A percentile compares a stretch with the other conserved stretches of the same genome.
Evolutionary conservation across 495 filamentous ascomycete species (phyloP).

Genomic region (Hapsidospora chrysogenum): DNA sequence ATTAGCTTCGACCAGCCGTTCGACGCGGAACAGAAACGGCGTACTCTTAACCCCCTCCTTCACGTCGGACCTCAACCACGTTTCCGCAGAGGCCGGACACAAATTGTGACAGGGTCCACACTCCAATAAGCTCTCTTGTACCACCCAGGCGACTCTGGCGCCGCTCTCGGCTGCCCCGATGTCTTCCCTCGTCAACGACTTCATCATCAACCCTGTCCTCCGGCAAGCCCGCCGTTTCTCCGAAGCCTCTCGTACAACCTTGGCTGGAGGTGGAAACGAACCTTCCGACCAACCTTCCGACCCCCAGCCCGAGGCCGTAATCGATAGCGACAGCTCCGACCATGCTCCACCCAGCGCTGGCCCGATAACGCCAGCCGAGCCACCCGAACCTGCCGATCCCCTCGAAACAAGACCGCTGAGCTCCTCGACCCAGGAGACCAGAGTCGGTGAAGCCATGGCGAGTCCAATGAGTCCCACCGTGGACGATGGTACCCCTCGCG

Average conservation of each 20-base stretch:
- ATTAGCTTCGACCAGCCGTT: too few species aligned
- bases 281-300: constrained; percentile 12
- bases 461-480: not conserved
- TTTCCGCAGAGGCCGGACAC: too few species aligned
- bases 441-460: not conserved
- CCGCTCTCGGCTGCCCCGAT: too few species aligned
- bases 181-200: constrained; percentile 55
- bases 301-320: constrained; percentile 9
- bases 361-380: too few species aligned
- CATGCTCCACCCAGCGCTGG: too few species aligned
- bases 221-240: constrained; percentile 61
- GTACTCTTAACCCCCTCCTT: too few species aligned
- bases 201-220: constrained; percentile 61
- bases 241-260: constrained; percentile 16
- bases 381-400: not conserved
- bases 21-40: too few species aligned
- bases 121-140: too few species aligned
- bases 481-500: not conserved
- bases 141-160: too few species aligned
- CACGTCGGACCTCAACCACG: too few species aligned
- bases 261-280: not conserved
- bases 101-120: too few species aligned
- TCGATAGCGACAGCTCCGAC: not conserved
- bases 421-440: constrained; percentile 3
- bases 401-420: constrained; percentile 4